Base-by-base conservation (phyloP, 2,329 filamentous ascomycete genomes). In the Colletotrichum neosansevieriae region DNA sequence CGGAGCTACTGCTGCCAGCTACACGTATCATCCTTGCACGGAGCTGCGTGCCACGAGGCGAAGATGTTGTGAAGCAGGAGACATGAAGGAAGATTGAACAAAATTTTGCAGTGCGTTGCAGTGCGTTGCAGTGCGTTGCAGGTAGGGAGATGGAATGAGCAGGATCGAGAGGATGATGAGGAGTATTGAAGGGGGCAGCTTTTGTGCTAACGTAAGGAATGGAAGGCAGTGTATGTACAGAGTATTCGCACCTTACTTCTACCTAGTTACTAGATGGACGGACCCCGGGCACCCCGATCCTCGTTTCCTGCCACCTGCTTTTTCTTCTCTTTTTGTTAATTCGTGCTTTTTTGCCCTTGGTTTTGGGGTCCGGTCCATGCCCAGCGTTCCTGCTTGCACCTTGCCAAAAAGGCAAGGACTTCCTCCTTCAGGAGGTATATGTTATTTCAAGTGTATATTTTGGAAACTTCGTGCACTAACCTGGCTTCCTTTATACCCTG, bases 1-100 rank as follows among this genome's bases (percentile, higher is more conserved):
- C 53, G n/a, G 53, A 59, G 60, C 60, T 58, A 68, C 60, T 64
- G 40, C 60, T 47, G 60, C 65, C 47, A 21, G 53, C 45, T 45
- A 53, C 53, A 53, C 62, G 57, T 58, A 53, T 42, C 57, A 61
- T 51, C 42, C 63, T 56, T 60, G 58, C 19, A 42, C 29, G 45
- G 19, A 54, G 19, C 24, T 54, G 56, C 15, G 38, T 53, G 51
- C 21, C 57, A 47, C 45, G 57, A 42, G 34, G 57, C 19, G n/a
- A 38, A 51, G 3, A 49, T 15, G 34, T 15, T 7, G 11, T n/a
- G 50, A 36, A 34, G 32, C 2, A 21, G 3, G 2, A 40, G 36
- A 7, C 29, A 6, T 6, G 29, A 42, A 15, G 24, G 38, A 42
- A 58, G 17, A 17, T 6, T n/a, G 15, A 29, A 29, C 24, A 29